Percentiles rank a stretch among this genome's conserved stretches.
phyloP scores from a whole-genome alignment of 169 alveolate species.

The Theileria orientalis region DNA sequence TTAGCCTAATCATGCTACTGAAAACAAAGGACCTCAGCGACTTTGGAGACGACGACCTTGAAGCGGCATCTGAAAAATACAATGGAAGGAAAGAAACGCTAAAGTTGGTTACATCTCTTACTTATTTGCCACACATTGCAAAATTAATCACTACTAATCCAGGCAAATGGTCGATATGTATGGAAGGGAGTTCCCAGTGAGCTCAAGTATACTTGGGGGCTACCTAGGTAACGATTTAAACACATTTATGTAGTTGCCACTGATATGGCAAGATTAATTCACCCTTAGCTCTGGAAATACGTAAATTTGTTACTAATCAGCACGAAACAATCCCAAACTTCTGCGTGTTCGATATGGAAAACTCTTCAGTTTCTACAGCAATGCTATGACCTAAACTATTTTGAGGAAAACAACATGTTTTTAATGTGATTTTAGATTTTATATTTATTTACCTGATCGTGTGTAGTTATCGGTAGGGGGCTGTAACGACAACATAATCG shows the following conservation, averaged over 20 bases:
- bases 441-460: too few relatives aligned
- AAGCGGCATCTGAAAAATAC: conserved; percentile 16
- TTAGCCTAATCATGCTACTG: conserved; percentile 24
- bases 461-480: too few relatives aligned
- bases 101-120: neutral
- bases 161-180: conserved; percentile 18
- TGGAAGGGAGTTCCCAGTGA: conserved; percentile 34
- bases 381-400: conserved; percentile 60
- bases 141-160: neutral
- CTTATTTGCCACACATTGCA: neutral
- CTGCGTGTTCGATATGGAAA: conserved; percentile 75
- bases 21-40: conserved; percentile 22
- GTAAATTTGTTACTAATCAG: conserved; percentile 75
- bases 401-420: too few relatives aligned
- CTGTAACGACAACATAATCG: too few relatives aligned
- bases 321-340: conserved; percentile 76
- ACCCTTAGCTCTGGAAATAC: conserved; percentile 68
- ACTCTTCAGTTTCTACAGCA: conserved; percentile 69
- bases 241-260: neutral
- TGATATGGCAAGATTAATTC: neutral
- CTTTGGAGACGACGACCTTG: conserved; percentile 20
- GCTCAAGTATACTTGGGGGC: conserved; percentile 72
- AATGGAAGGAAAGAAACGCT: conserved; percentile 5
- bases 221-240: conserved; percentile 37
- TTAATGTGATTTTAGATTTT: too few relatives aligned